Evolutionary conservation across 2,329 filamentous ascomycete genomes (phyloP), one percentile per base, ranked within the genome.

Genomic region (Calonectria pseudoturangicola): DNA sequence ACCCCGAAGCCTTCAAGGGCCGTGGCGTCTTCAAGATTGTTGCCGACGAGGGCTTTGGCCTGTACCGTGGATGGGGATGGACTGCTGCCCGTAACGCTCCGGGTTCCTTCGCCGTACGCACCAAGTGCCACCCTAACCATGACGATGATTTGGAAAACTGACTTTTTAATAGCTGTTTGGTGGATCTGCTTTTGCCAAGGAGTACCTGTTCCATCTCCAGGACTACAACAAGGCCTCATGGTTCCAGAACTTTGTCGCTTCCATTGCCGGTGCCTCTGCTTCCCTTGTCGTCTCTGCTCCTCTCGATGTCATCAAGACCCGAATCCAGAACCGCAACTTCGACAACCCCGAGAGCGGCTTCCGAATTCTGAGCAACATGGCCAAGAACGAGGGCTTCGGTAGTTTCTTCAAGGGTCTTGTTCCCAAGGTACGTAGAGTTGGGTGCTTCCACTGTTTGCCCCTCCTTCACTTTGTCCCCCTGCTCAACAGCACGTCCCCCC

Each of bases 251-350:
- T 99, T 99, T 80, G 89, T 99, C 75, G 97, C 97, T 51, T 98
- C 97, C 9, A 96, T 99, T 79, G 95, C 93, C 74, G 97, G 97
- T 87, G 97, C 97, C 66, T 97, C 95, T 68, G 95, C 97, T 15
- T 98, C 96, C n/a, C 91, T 99, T 58, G 86, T 99, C 62, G 96
- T 99, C 63, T 98, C 96, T n/a, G 96, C 96, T 28, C 96, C 96
- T 33, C 90, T 98, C 72, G 96, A 98, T 83, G 96, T 98, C 79
- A 97, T 98, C 90, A 98, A 98, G 91, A 98, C 96, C 73, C 92
- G 96, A 82, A 98, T 98, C 81, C 96, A 98, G 88, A 98, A 98
- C 90, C 92, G 94, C 83, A 98, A 99, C 89, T 99, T 99, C 81
- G 97, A 99, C 76, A 97, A 98, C 89, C 96, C 96, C 73, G 95